phyloP scores from a whole-genome alignment of 2,329 filamentous ascomycete genomes.

The Xylariaceae sp. region DNA sequence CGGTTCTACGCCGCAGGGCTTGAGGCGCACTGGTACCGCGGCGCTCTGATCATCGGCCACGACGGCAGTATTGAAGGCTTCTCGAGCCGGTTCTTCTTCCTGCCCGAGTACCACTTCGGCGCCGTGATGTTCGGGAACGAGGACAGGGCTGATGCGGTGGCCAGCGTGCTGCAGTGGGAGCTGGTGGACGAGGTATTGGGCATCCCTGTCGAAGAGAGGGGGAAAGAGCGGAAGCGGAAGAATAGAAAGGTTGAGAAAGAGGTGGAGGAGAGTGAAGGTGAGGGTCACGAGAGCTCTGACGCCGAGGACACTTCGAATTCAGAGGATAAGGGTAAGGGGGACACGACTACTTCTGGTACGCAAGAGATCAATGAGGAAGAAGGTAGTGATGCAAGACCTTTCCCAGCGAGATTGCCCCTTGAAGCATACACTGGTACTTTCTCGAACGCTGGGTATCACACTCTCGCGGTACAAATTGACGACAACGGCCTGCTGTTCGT shows the following conservation, averaged over 20 bases:
- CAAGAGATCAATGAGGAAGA: too few species aligned
- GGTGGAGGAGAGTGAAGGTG: not conserved
- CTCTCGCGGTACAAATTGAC: conserved; percentile 12
- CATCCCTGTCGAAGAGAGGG: conserved; percentile 6
- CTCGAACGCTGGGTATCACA: conserved; percentile 18
- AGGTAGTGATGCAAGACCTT: too few species aligned
- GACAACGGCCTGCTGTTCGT: conserved; percentile 17
- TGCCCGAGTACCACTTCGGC: conserved; percentile 15
- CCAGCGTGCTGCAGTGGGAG: conserved; percentile 2
- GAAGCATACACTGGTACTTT: conserved; percentile 16
- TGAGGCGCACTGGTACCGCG: conserved; percentile 18
- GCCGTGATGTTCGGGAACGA: conserved; percentile 14
- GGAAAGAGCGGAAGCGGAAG: too few species aligned
- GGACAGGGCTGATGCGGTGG: not conserved
- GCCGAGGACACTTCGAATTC: not conserved
- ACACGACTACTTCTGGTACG: too few species aligned
- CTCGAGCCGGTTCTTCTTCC: conserved; percentile 16
- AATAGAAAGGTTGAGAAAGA: not conserved
- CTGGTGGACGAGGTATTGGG: conserved; percentile 16
- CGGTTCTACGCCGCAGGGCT: conserved; percentile 15
- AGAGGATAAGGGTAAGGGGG: too few species aligned
- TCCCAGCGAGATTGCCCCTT: conserved; percentile 15
- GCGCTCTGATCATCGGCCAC: conserved; percentile 16
- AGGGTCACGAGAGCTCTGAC: not conserved
- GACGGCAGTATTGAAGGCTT: conserved; percentile 17